phyloP scores from a whole-genome alignment of 2,329 filamentous ascomycete genomes.

The Tolypocladium ovalisporum region DNA sequence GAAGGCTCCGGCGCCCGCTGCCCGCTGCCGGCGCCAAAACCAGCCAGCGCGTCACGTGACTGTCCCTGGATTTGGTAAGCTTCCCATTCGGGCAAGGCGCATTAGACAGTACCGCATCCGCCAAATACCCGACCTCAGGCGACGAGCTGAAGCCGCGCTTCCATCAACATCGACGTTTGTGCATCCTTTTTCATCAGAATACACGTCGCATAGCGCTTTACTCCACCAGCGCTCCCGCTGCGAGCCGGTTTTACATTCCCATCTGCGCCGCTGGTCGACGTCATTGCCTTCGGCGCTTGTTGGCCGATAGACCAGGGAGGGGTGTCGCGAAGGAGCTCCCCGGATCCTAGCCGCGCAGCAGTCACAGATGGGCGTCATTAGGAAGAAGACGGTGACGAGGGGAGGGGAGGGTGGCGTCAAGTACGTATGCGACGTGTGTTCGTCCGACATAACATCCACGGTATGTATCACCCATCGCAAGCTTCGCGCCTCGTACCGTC shows the following conservation, averaged over 20 bases:
- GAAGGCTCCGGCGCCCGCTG: not conserved
- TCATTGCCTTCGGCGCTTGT: constrained; percentile 3
- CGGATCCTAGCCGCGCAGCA: not conserved
- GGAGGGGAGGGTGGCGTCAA: constrained; percentile 84
- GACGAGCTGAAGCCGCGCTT: constrained; percentile 4
- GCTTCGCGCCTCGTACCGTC: not conserved
- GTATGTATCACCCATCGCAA: constrained; percentile 39
- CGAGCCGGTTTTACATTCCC: constrained; percentile 1
- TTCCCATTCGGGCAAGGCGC: not conserved
- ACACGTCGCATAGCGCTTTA: constrained; percentile 10
- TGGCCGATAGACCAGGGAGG: not conserved
- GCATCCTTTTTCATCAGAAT: constrained; percentile 17
- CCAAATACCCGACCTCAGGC: constrained; percentile 7
- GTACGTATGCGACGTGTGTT: constrained; percentile 96
- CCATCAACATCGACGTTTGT: constrained; percentile 10
- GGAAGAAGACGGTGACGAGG: constrained; percentile 83
- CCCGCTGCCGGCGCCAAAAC: no score
- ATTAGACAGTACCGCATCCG: not conserved
- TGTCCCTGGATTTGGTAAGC: not conserved
- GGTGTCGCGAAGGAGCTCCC: constrained; percentile 7
- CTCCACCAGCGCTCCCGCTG: constrained; percentile 9
- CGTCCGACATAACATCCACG: constrained; percentile 91
- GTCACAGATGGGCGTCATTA: constrained; percentile 73
- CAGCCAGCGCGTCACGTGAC: no score
- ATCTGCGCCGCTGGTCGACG: constrained; percentile 7